Evolutionary conservation across 306 rosid genomes (phyloP), one percentile per base, ranked within the genome.

Genomic region (Lupinus albus): DNA sequence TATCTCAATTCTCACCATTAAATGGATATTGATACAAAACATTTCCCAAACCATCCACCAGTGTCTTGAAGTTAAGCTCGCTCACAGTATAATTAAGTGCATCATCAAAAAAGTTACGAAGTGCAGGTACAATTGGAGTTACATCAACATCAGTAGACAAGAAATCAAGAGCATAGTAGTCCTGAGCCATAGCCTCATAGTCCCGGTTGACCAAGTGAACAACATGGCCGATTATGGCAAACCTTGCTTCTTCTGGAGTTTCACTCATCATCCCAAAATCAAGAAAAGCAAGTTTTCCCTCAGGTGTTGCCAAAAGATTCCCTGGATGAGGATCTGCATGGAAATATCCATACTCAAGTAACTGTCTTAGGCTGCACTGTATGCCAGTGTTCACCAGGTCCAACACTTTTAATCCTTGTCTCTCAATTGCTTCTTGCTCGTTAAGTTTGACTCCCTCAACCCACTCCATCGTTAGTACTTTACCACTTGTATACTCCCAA

Each of bases 321-420:
- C 98, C 98, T 60, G 98, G 98, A 84, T 92, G 98, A 81, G 98
- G 98, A 84, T 92, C 98, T 16, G 98, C 98, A 73, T 92, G 98
- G 79, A 92, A 92, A 80, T 86, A 92, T 45, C 98, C 98, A 17
- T 92, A 86, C 84, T 92, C 96, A 44, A 92, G 96, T 41, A 92
- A 80, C 72, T 89, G 98, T 68, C 96, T 84, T 28, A 92, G 96
- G 80, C 95, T 92, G 84, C 98, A 92, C 38, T 92, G 98, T 52
- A 89, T 86, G 42, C 98, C 95, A 2, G 89, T 72, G 41, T 89
- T 92, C 46, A 92, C 95, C 4, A 89, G 79, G 82, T 92, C 96
- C 79, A 89, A 76, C 46, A 92, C 91, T 49, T 88, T 89, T 73
- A 92, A 67, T 53, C 96, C 98, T 74, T 89, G 98, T 64, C 79